Evolutionary conservation across 2,329 filamentous ascomycete genomes (phyloP), one percentile per base, ranked within the genome.

Genomic region (Cladosporium austrohemisphaericum): DNA sequence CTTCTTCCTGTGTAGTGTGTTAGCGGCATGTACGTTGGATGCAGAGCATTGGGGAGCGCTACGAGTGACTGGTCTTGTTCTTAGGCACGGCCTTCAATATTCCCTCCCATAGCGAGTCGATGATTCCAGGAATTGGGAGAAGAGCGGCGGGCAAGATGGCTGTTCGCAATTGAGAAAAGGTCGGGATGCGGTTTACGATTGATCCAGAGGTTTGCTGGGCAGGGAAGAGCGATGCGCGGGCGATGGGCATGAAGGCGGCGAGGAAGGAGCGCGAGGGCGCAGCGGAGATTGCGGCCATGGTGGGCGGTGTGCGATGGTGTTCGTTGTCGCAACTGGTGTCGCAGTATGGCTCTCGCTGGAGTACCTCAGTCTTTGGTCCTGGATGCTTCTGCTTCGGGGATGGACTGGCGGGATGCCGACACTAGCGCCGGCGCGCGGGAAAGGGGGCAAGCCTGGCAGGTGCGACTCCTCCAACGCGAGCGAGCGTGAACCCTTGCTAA

Each of bases 21-120:
- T 20, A 49, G 46, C 25, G 2, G 20, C 18, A 26, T n/a, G 5
- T 9, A 18, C 28, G 23, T 20, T 8, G 16, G 19, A 9, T 5
- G 18, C 20, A 18, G 26, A n/a, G n/a, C 16, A n/a, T 13, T 33
- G 20, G 46, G 19, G 14, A 35, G 38, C 20, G n/a, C 18, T 45
- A 50, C 76, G 88, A 88, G 70, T 98, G 89, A 33, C 92, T 96
- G 26, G 90, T 94, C 80, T 97, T 98, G 76, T 95, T 97, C 79
- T 98, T 98, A 4, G 93, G 93, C 13, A 97, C 93, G 1, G 93
- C 93, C 57, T 84, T 84, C 58, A 98, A 77, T 37, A 98, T 80
- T 5, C 88, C 90, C 59, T 96, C 92, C 92, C 92, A 97, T 62
- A 98, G 83, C 55, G 86, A 87, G 49, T 81, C 83, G 18, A 95